phyloP scores from a whole-genome alignment of 2,329 filamentous ascomycete genomes.

The Geosmithia morbida region DNA sequence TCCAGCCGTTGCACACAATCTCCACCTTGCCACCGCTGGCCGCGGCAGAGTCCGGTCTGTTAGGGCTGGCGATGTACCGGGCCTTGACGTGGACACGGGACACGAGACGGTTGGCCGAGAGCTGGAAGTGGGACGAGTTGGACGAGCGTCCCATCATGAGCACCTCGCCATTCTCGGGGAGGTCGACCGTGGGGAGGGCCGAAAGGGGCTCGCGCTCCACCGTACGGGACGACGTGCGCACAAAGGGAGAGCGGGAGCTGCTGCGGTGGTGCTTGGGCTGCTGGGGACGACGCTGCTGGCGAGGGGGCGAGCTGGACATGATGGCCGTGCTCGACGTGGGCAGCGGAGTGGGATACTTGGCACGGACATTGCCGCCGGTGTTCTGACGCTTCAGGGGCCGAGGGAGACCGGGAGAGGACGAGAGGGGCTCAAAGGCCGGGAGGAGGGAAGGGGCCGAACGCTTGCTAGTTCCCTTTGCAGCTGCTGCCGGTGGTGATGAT shows the following conservation, averaged over 20 bases:
- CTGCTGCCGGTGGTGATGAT: slow-evolving; percentile 6
- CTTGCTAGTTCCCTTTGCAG: slow-evolving; percentile 32
- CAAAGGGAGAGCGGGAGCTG: slow-evolving; percentile 23
- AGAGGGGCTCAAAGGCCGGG: slow-evolving; percentile 65
- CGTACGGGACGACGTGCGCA: slow-evolving; percentile 21
- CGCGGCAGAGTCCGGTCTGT: slow-evolving; percentile 49
- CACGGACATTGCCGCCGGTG: slow-evolving; percentile 26
- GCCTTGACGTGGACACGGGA: slow-evolving; percentile 89
- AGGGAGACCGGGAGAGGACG: slow-evolving; percentile 62
- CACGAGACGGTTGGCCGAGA: slow-evolving; percentile 82
- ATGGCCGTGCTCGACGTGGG: slow-evolving; percentile 91
- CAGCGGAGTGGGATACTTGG: slow-evolving; percentile 82
- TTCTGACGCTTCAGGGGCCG: slow-evolving; percentile 55
- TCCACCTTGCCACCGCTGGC: slow-evolving; percentile 43
- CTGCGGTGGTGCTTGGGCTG: neutral
- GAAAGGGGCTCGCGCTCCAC: slow-evolving; percentile 67
- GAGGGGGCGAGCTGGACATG: slow-evolving; percentile 62
- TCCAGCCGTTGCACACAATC: slow-evolving; percentile 89
- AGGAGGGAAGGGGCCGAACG: slow-evolving; percentile 53
- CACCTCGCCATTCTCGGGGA: slow-evolving; percentile 68
- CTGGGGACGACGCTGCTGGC: slow-evolving; percentile 5
- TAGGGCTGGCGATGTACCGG: slow-evolving; percentile 55
- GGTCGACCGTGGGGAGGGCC: slow-evolving; percentile 66
- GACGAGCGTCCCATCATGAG: slow-evolving; percentile 85
- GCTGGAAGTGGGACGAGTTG: slow-evolving; percentile 88